These are phyloP conservation scores for Gamsiella multidivaricata DNA, from an alignment of 192 early-diverging fungal genomes.

Conservation along the genomic window DNA sequence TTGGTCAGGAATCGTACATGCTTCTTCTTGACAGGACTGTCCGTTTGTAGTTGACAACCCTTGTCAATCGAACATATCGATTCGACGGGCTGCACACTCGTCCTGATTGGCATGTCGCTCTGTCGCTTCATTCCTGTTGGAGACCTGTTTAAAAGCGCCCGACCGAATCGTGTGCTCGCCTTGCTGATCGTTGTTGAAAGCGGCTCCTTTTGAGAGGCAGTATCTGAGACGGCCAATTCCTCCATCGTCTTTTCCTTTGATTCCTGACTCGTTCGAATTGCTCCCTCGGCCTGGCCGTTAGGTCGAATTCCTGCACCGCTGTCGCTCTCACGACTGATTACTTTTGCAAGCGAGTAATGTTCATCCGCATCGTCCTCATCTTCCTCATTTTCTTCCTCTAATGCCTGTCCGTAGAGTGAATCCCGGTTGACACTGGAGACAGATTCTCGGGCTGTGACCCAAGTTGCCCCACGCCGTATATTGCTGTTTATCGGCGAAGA, in stretches of 20 bases:
- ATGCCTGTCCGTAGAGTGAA: conserved; percentile 11
- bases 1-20: conserved; percentile 49
- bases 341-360: not conserved
- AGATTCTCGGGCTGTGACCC: conserved; percentile 37
- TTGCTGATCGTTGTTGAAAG: conserved; percentile 13
- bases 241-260: not conserved
- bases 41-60: conserved; percentile 8
- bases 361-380: conserved; percentile 16
- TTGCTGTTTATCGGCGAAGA: conserved; percentile 14
- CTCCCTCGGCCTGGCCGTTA: not conserved
- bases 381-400: conserved; percentile 21
- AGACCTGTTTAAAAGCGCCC: conserved; percentile 12
- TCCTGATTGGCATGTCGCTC: not conserved
- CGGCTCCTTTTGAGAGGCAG: not conserved
- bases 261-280: not conserved
- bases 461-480: conserved; percentile 19
- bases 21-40: conserved; percentile 2
- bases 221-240: not conserved
- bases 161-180: conserved; percentile 21
- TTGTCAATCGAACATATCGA: conserved; percentile 33
- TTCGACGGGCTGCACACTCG: not conserved
- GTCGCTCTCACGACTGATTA: not conserved
- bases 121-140: conserved; percentile 30
- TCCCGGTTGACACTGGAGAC: conserved; percentile 13
- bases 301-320: not conserved